Conservation (phyloP, 768 basidiomycete species). For the Hypholoma fasciculare region DNA sequence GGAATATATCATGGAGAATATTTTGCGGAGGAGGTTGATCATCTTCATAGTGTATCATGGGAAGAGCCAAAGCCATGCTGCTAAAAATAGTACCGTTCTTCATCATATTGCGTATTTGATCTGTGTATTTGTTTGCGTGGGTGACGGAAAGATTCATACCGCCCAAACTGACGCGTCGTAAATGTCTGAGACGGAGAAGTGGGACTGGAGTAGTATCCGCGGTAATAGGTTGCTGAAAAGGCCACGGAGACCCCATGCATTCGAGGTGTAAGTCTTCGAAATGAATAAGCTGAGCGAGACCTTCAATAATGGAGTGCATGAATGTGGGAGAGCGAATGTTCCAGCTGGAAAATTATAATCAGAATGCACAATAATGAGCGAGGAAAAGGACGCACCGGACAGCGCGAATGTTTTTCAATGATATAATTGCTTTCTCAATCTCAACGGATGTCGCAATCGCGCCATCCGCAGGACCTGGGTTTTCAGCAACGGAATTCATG, state of each 20-base stretch:
- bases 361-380: background rate
- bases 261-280: slow-evolving; percentile 5
- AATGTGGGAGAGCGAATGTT: background rate
- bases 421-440: background rate
- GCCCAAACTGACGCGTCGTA: background rate
- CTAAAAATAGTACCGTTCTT: background rate
- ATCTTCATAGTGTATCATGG: background rate
- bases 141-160: background rate
- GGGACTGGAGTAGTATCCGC: background rate
- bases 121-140: background rate
- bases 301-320: slow-evolving; percentile 1
- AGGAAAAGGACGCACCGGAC: background rate
- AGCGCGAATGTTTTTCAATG: slow-evolving; percentile 5
- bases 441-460: too few relatives aligned
- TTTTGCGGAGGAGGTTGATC: background rate
- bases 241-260: background rate
- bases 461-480: too few relatives aligned
- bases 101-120: background rate
- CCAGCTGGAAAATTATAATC: background rate
- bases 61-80: background rate
- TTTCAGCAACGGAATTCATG: too few relatives aligned
- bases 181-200: background rate
- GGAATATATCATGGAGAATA: background rate
- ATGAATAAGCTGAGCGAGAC: background rate
- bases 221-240: background rate